These are phyloP conservation scores for Myriosclerotinia curreyana DNA, from an alignment of 2,329 filamentous ascomycete genomes.

Conservation along the genomic window DNA sequence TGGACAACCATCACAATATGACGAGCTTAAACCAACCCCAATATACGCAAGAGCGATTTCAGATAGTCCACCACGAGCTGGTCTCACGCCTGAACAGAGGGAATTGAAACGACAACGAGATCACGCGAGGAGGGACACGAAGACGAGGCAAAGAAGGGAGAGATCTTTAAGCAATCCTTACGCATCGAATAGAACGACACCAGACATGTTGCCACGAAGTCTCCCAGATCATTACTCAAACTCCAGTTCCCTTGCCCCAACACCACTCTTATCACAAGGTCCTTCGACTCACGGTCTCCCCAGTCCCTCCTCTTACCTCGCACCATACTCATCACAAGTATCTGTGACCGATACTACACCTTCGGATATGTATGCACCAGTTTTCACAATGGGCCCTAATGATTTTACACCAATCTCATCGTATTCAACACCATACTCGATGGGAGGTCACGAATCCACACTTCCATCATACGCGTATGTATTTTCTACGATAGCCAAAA, in stretches of 20 bases:
- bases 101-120: slow-evolving; percentile 61
- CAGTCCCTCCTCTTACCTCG: slow-evolving; percentile 34
- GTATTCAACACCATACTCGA: slow-evolving; percentile 35
- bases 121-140: slow-evolving; percentile 56
- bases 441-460: slow-evolving; percentile 26
- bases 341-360: slow-evolving; percentile 28
- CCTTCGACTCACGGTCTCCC: slow-evolving; percentile 32
- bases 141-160: slow-evolving; percentile 51
- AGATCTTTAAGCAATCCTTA: slow-evolving; percentile 39
- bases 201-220: slow-evolving; percentile 37
- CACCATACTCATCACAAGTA: slow-evolving; percentile 34
- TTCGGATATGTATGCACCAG: slow-evolving; percentile 37
- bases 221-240: slow-evolving; percentile 35
- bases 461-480: slow-evolving; percentile 35
- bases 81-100: slow-evolving; percentile 57
- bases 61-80: slow-evolving; percentile 54
- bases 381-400: slow-evolving; percentile 37
- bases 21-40: slow-evolving; percentile 37
- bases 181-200: slow-evolving; percentile 35
- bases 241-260: slow-evolving; percentile 35
- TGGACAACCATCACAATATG: slow-evolving; percentile 34
- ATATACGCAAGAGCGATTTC: slow-evolving; percentile 43
- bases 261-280: slow-evolving; percentile 36
- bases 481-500: not conserved
- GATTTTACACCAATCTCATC: slow-evolving; percentile 33